Base-by-base conservation (phyloP, 1,284 basidiomycete species). In the Kalmanozyma brasiliensis region DNA sequence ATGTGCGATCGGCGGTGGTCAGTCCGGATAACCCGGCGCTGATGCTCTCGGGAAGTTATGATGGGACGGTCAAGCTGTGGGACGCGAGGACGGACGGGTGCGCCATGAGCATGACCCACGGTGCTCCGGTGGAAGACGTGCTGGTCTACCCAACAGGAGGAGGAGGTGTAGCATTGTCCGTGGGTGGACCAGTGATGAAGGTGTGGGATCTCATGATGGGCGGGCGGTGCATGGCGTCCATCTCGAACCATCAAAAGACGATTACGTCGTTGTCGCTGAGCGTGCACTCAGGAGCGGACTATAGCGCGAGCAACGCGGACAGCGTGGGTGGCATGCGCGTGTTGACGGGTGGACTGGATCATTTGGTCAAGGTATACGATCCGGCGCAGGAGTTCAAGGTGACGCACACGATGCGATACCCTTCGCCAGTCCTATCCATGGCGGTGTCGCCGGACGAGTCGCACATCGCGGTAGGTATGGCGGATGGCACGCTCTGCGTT, bases 331-430 rank as follows among this genome's bases (percentile, higher is more conserved):
- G 89, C 17, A 87, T 88, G 71, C 87, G 94, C 23, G 86, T 98
- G 3, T 85, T 99, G 42, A 94, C 92, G 0, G 96, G 91, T 32
- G 89, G 92, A 30, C 85, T 99, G 62, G 96, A 99, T 82, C 93
- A 94, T 72, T 91, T 99, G 89, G 93, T 98, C 59, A 99, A 99
- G 84, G 94, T 98, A 20, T 99, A 98, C 84, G 94, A 98, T 81
- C 76, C 78, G 22, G 79, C 83, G 11, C 89, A 95, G 44, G 89
- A 91, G 78, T 80, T 75, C 56, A 90, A 90, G 34, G 96, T 98
- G 26, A 90, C 95, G 9, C 96, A 99, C 82, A 98, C 96, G 0
- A 98, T 99, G 93, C 90, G 95, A 37, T 98, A 98, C 82, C 92
- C 94, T 3, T 92, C 94, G 1, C 93, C 94, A 1, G 85, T 99